Conservation (phyloP, 1,139 yeast genomes). For the Saccharomyces pastorianus region DNA sequence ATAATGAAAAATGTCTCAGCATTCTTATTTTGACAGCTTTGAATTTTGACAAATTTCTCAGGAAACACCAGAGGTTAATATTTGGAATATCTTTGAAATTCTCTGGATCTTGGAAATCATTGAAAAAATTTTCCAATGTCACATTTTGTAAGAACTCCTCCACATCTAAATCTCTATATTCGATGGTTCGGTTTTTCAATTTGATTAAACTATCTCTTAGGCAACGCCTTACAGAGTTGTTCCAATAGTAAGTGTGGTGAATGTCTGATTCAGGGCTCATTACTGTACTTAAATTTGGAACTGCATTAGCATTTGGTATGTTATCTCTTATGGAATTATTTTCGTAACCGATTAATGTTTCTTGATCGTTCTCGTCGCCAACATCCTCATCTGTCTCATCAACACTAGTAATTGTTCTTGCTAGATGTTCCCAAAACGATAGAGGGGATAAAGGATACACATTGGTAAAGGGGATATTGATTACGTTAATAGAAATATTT, state of each 20-base stretch:
- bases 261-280: conserved; percentile 1
- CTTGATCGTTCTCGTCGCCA: conserved; percentile 18
- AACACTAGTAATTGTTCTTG: conserved; percentile 5
- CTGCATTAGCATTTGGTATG: neutral
- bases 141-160: conserved; percentile 9
- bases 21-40: conserved; percentile 31
- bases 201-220: conserved; percentile 9
- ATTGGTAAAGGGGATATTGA: conserved; percentile 31
- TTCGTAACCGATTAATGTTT: conserved; percentile 17
- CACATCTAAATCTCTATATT: conserved; percentile 6
- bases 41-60: conserved; percentile 27
- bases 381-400: conserved; percentile 1
- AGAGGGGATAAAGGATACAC: conserved; percentile 27
- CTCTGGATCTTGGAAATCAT: conserved; percentile 23
- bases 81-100: conserved; percentile 29
- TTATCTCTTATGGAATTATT: neutral
- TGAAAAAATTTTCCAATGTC: conserved; percentile 17
- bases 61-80: conserved; percentile 30
- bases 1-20: conserved; percentile 32
- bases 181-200: conserved; percentile 3
- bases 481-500: conserved; percentile 24
- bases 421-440: conserved; percentile 19
- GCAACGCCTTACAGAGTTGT: conserved; percentile 17
- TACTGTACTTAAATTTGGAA: neutral
- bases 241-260: conserved; percentile 20